These are phyloP conservation scores for Metarhizium sp. DNA, from an alignment of 2,329 filamentous ascomycete species.

Conservation along the genomic window DNA sequence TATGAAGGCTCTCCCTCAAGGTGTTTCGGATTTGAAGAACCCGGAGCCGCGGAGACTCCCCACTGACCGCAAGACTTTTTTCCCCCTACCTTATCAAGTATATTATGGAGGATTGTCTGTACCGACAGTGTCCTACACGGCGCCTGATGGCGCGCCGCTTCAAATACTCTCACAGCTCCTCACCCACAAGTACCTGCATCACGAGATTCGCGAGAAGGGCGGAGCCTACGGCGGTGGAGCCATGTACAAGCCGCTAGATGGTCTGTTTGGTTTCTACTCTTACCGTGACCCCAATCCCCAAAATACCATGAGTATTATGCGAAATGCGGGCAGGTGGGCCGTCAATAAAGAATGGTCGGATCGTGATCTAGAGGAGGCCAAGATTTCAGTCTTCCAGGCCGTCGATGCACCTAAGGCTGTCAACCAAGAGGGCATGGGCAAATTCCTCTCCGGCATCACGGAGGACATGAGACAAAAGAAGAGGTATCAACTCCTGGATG, in stretches of 20 bases:
- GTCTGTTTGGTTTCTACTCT: constrained; percentile 88
- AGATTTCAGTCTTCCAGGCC: constrained; percentile 86
- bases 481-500: constrained; percentile 78
- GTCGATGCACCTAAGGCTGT: constrained; percentile 85
- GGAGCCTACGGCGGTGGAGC: constrained; percentile 93
- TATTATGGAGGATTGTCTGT: constrained; percentile 83
- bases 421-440: constrained; percentile 75
- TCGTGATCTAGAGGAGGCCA: constrained; percentile 88
- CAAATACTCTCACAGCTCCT: constrained; percentile 86
- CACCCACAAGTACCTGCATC: constrained; percentile 93
- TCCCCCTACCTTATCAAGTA: constrained; percentile 91
- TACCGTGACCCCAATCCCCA: constrained; percentile 94
- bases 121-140: constrained; percentile 75
- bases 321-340: constrained; percentile 73
- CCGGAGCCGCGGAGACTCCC: constrained; percentile 24
- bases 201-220: constrained; percentile 95
- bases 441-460: constrained; percentile 77
- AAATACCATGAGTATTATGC: constrained; percentile 81
- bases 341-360: constrained; percentile 71
- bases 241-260: constrained; percentile 68
- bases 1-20: constrained; percentile 31
- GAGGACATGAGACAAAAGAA: constrained; percentile 82
- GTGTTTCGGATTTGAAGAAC: constrained; percentile 29
- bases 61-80: constrained; percentile 67
- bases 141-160: constrained; percentile 65